Evolutionary conservation across 1,284 basidiomycete species (phyloP).

Genomic region (Laetiporus sulphureus): DNA sequence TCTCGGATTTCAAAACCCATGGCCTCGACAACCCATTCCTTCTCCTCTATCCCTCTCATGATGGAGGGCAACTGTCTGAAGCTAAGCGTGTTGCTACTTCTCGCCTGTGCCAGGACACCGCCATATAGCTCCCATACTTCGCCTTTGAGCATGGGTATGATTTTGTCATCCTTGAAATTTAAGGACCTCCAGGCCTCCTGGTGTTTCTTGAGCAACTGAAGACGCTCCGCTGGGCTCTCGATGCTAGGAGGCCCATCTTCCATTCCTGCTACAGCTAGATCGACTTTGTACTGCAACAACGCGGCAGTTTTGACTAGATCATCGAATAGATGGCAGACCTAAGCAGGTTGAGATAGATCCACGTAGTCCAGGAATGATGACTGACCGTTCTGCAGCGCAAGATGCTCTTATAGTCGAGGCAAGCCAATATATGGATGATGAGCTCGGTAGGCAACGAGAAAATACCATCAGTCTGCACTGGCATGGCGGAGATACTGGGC

Average conservation of each 20-base stretch:
- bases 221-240: constrained; percentile 29
- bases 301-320: too few relatives aligned
- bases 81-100: constrained; percentile 24
- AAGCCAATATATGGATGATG: constrained; percentile 19
- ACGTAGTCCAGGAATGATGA: too few relatives aligned
- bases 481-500: not conserved
- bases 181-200: constrained; percentile 42
- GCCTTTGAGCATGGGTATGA: constrained; percentile 30
- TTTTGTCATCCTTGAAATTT: constrained; percentile 30
- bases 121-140: constrained; percentile 51
- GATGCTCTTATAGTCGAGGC: constrained; percentile 28
- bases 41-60: constrained; percentile 38
- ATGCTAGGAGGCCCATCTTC: constrained; percentile 33
- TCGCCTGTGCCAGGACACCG: constrained; percentile 47
- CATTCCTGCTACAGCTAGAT: constrained; percentile 23
- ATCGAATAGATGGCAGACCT: constrained; percentile 46
- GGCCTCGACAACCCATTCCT: constrained; percentile 38
- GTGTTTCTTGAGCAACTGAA: constrained; percentile 36
- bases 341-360: too few relatives aligned
- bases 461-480: not conserved
- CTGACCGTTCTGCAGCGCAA: constrained; percentile 35
- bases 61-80: constrained; percentile 46
- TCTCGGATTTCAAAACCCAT: constrained; percentile 41
- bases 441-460: constrained; percentile 24
- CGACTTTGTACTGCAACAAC: not conserved